Conservation (phyloP, 352 stramenopile genomes). For the Pythium aristosporum region DNA sequence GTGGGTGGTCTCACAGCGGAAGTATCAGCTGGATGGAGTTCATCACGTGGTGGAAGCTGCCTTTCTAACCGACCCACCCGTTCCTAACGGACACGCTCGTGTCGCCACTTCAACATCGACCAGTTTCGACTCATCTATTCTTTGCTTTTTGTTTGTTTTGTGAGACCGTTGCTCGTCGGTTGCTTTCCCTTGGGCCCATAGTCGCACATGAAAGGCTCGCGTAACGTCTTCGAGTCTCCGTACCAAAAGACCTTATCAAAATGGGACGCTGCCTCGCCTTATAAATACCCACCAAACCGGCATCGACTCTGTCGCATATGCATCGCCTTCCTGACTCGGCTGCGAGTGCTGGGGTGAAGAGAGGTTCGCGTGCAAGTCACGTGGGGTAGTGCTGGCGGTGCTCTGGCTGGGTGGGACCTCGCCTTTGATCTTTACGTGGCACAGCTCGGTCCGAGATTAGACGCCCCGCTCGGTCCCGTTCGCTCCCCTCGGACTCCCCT, state of each 20-base stretch:
- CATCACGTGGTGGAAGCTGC: slow-evolving; percentile 78
- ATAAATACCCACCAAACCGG: slow-evolving; percentile 2
- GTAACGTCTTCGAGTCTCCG: neutral
- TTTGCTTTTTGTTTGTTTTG: neutral
- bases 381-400: too few species aligned
- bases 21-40: slow-evolving; percentile 73
- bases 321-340: neutral
- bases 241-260: neutral
- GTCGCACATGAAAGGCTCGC: neutral
- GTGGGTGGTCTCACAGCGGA: slow-evolving; percentile 31
- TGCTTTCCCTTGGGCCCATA: neutral
- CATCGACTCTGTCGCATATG: neutral
- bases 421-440: neutral
- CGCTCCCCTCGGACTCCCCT: neutral
- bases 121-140: slow-evolving; percentile 22
- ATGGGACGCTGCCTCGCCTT: slow-evolving; percentile 1
- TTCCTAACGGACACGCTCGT: slow-evolving; percentile 9
- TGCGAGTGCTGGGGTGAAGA: too few species aligned
- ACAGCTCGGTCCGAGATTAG: slow-evolving; percentile 11
- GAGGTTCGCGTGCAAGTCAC: too few species aligned
- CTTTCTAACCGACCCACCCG: slow-evolving; percentile 36
- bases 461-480: neutral
- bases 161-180: slow-evolving; percentile 11
- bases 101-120: slow-evolving; percentile 20
- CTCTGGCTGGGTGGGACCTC: neutral